Base-by-base conservation (phyloP, 805 yeast species). In the Yamadazyma paraphyllophila region DNA sequence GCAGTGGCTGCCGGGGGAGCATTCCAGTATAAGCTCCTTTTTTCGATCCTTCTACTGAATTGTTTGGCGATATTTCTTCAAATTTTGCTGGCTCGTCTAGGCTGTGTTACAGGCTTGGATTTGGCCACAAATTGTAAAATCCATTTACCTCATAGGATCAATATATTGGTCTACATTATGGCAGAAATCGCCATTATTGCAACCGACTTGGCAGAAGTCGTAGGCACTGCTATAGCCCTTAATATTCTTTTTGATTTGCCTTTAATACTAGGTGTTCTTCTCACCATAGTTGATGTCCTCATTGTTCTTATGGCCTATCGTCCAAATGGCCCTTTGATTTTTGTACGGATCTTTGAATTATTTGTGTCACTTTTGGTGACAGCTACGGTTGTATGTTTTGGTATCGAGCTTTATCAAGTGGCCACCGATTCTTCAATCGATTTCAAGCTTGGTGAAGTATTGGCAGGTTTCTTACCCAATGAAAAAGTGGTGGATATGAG, bases 121-220 rank as follows among this genome's bases (percentile, higher is more conserved):
- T 69, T 91, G 39, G 91, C 97, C 3, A 85, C 89, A 54, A 88
- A 86, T 61, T 90, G 96, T 64, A 76, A 89, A 34, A 68, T 73
- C 47, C 81, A 84, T 58, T 70, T 90, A 26, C 90, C 95, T 0
- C 63, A 63, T 20, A 80, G 85, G 80, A 61, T 86, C 56, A 87
- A 88, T 56, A 52, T 79, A 34, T 51, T 74, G 2, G 67, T 89
- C 4, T 90, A 89, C 60, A 60, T 78, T 1, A 74, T 86, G 54
- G 89, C 96, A 0, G 96, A 90, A 57, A 55, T 88, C 17, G 96
- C 96, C 2, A 90, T 90, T 50, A 83, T 90, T 30, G 96, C 96
- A 8, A 90, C 97, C 0, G 97, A 90, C 61, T 68, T 90, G 56
- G 97, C 97, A 0, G 97, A 90, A 63, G 96, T 90, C 9, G 92